Conservation (phyloP, 176 grass and related monocot genomes). For the Musa beccarii region DNA sequence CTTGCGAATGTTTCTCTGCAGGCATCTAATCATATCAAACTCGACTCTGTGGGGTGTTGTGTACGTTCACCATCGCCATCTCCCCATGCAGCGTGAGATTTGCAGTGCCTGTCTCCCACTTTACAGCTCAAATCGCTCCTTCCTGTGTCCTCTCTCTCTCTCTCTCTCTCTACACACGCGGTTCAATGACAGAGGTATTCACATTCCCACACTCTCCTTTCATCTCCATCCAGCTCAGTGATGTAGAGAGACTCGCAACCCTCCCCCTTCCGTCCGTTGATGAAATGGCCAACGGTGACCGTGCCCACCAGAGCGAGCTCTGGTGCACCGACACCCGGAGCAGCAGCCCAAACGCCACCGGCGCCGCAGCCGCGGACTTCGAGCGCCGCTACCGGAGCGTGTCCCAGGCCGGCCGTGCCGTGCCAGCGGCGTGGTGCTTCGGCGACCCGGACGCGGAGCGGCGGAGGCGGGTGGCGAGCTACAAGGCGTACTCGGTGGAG, state of each 20-base stretch:
- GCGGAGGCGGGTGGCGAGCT: constrained; percentile 46
- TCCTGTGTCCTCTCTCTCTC: not conserved
- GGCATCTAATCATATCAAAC: too few species aligned
- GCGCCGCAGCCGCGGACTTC: not conserved
- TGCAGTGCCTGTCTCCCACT: not conserved
- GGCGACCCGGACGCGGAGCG: constrained; percentile 52
- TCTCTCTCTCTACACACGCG: too few species aligned
- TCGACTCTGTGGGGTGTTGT: not conserved
- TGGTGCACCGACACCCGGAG: not conserved
- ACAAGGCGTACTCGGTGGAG: constrained; percentile 62
- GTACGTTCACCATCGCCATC: too few species aligned
- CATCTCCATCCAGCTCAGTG: too few species aligned
- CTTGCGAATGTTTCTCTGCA: not conserved
- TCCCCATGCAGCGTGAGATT: not conserved
- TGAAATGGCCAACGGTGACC: not conserved
- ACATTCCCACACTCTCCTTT: too few species aligned
- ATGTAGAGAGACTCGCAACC: too few species aligned
- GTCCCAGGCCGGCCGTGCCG: not conserved
- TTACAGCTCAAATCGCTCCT: not conserved
- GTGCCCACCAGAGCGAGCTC: not conserved
- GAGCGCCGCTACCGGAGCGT: not conserved
- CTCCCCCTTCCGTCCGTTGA: not conserved
- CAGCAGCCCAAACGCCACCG: too few species aligned
- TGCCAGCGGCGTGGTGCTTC: constrained; percentile 27
- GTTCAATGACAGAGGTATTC: too few species aligned